Base-by-base conservation (phyloP, 177 flowering plant genomes). In the Vitis hybrid region DNA sequence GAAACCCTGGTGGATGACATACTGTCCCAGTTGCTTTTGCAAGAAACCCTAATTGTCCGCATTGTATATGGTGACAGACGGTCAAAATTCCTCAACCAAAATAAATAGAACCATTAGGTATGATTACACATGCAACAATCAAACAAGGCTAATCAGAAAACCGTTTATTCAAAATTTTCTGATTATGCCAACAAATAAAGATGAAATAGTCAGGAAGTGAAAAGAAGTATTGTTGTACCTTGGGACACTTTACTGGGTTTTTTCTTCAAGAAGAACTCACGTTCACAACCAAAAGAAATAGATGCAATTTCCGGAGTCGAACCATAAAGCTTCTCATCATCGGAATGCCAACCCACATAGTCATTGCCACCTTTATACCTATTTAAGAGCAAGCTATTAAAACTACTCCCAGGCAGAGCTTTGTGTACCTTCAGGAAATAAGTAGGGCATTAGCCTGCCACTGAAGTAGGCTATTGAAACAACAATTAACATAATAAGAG, bases 341-440 rank as follows among this genome's bases (percentile, higher is more conserved):
- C 99, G 70, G 99, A 77, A 83, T 94, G 99, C 99, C 98, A 94
- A 66, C 88, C 85, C 45, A 91, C 99, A 79, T 85, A 85, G 73
- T 94, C 98, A 66, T 84, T 81, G 48, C 98, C 97, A 59, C 79
- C 84, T 73, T 88, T 90, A 73, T 94, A 93, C 76, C 93, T 83
- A 74, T 94, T 94, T 65, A 94, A 73, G 31, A 94, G 84, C 74
- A 94, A 71, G 85, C 94, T 93, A 79, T 94, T 93, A 65, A 93
- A 93, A 56, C 71, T 81, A 75, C 93, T 93, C 58, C 90, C 98
- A n/a, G 99, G 97, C 74, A 94, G 85, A 56, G 82, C 90, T 73
- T 85, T 75, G 52, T 86, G 96, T 54, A 94, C 96, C 98, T 90
- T 66, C 70, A 74, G 9, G 56, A 58, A 69, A 69, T 10, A 59